These are phyloP conservation scores for Catharanthus roseus DNA, from an alignment of 257 asterid genomes.

Conservation along the genomic window DNA sequence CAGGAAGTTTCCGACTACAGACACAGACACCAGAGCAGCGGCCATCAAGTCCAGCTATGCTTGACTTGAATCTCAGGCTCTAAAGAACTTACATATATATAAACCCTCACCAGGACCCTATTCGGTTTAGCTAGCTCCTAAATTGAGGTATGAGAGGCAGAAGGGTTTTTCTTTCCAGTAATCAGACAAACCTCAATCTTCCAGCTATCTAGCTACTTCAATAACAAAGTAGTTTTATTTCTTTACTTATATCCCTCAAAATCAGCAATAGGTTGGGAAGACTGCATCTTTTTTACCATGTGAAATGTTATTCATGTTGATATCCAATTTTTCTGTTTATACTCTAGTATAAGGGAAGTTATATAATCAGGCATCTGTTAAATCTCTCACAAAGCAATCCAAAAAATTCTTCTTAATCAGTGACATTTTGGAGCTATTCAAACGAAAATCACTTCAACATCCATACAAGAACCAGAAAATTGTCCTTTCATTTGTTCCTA, in stretches of 20 bases:
- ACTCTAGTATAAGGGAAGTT: not conserved
- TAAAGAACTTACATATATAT: constrained; percentile 18
- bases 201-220: not conserved
- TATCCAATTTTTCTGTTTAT: not conserved
- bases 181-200: not conserved
- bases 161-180: not conserved
- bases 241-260: not conserved
- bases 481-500: not conserved
- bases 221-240: not conserved
- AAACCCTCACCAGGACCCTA: too few species aligned
- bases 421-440: not conserved
- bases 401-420: not conserved
- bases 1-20: constrained; percentile 72
- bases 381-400: not conserved
- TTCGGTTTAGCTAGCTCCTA: not conserved
- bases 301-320: not conserved
- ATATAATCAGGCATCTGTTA: not conserved
- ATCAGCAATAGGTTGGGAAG: not conserved
- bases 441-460: not conserved
- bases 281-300: not conserved
- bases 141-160: not conserved
- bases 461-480: not conserved
- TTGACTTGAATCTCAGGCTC: constrained; percentile 86
- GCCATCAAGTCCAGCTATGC: constrained; percentile 35
- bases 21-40: constrained; percentile 41